Percentiles rank a stretch among this genome's conserved stretches.
Evolutionary conservation across 2,329 filamentous ascomycete genomes (phyloP).

Genomic region (Cercospora berteroae): DNA sequence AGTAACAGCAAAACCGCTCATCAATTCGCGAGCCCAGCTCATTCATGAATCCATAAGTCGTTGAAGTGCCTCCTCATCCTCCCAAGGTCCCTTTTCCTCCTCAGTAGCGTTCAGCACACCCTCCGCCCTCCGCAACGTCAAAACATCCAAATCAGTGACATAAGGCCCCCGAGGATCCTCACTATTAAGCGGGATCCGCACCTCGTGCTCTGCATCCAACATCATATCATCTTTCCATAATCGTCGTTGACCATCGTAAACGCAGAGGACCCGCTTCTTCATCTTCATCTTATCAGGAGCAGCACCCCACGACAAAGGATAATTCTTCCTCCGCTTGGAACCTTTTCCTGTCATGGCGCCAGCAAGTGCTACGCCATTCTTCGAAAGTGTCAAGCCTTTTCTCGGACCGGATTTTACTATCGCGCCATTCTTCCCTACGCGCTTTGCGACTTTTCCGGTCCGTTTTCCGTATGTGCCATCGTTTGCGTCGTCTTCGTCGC

Average conservation of each 20-base stretch:
- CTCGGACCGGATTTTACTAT: slow-evolving; percentile 50
- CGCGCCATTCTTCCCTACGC: slow-evolving; percentile 40
- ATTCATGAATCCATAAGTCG: slow-evolving; percentile 51
- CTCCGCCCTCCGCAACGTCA: slow-evolving; percentile 84
- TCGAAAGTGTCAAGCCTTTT: slow-evolving; percentile 73
- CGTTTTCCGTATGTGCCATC: slow-evolving; percentile 55
- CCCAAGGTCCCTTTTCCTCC: slow-evolving; percentile 84
- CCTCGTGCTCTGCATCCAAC: slow-evolving; percentile 91
- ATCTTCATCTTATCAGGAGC: slow-evolving; percentile 92
- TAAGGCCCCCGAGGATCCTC: slow-evolving; percentile 67
- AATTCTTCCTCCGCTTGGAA: slow-evolving; percentile 89
- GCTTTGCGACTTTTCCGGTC: slow-evolving; percentile 46
- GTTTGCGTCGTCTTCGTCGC: slow-evolving; percentile 53
- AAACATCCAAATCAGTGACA: slow-evolving; percentile 88
- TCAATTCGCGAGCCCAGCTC: slow-evolving; percentile 5
- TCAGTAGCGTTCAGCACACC: slow-evolving; percentile 76
- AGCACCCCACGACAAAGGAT: slow-evolving; percentile 91
- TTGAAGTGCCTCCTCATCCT: slow-evolving; percentile 64
- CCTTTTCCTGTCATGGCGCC: slow-evolving; percentile 53
- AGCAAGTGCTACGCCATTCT: slow-evolving; percentile 63
- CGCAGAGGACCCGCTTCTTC: slow-evolving; percentile 93
- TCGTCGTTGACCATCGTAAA: slow-evolving; percentile 83
- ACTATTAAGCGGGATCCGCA: slow-evolving; percentile 71
- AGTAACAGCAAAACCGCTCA: neutral
- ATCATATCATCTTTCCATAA: slow-evolving; percentile 99